These are phyloP conservation scores for Dioszegia aurantiaca DNA, from an alignment of 768 basidiomycete genomes.

Conservation along the genomic window DNA sequence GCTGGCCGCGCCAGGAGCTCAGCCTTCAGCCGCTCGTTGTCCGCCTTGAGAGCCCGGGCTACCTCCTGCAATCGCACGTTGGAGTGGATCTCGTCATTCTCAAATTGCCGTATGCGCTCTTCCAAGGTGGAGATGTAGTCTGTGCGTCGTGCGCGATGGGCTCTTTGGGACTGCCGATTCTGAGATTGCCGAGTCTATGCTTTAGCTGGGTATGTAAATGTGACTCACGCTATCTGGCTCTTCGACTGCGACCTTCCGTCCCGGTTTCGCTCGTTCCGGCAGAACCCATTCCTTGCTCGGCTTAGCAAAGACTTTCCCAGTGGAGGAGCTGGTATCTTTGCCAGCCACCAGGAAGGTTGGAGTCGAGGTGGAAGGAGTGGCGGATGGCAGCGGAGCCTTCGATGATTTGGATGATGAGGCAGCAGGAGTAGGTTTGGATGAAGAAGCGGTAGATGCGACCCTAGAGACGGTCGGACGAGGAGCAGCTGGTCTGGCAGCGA, in stretches of 20 bases:
- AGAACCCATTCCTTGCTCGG: conserved; percentile 51
- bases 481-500: conserved; percentile 5
- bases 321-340: conserved; percentile 48
- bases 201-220: not conserved
- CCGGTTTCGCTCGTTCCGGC: conserved; percentile 51
- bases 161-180: conserved; percentile 45
- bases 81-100: conserved; percentile 45
- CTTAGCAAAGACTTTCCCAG: conserved; percentile 49
- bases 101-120: conserved; percentile 41
- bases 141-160: conserved; percentile 39
- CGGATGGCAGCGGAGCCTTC: not conserved
- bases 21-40: conserved; percentile 38
- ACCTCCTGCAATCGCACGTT: conserved; percentile 48
- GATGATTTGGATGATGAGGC: not conserved
- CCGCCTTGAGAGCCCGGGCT: conserved; percentile 40
- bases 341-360: conserved; percentile 9
- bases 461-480: conserved; percentile 1
- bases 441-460: not conserved
- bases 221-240: conserved; percentile 45
- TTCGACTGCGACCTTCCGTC: conserved; percentile 42
- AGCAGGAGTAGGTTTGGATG: conserved; percentile 6
- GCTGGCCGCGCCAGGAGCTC: conserved; percentile 21
- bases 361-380: conserved; percentile 3
- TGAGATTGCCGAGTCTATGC: conserved; percentile 43
- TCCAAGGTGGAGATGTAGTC: conserved; percentile 44